Evolutionary conservation across 2,329 filamentous ascomycete genomes (phyloP).

Genomic region (Fusarium cyanostomum): DNA sequence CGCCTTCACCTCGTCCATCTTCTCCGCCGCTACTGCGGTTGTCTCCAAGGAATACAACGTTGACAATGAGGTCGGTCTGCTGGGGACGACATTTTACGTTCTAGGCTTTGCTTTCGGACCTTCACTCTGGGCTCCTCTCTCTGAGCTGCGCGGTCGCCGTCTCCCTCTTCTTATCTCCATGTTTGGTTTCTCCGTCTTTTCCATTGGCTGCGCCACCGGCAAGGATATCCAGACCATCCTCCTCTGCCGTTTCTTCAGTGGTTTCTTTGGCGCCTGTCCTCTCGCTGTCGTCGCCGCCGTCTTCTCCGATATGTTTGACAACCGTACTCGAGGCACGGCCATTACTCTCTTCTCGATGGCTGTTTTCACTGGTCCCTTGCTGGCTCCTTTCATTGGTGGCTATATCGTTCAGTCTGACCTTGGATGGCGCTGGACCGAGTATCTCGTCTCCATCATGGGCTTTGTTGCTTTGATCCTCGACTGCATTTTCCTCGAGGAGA

Average conservation of each 20-base stretch:
- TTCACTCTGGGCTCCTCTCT: constrained; percentile 76
- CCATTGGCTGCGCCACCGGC: constrained; percentile 69
- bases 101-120: constrained; percentile 77
- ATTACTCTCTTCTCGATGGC: constrained; percentile 57
- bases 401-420: constrained; percentile 71
- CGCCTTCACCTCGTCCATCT: constrained; percentile 79
- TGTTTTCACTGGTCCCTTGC: constrained; percentile 72
- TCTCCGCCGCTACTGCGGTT: constrained; percentile 70
- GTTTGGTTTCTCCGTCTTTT: constrained; percentile 76
- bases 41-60: constrained; percentile 70
- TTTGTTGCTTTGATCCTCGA: constrained; percentile 67
- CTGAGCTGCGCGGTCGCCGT: constrained; percentile 74
- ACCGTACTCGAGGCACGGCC: constrained; percentile 64
- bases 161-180: constrained; percentile 68
- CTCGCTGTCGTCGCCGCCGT: constrained; percentile 75
- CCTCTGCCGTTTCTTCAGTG: constrained; percentile 77
- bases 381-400: constrained; percentile 75
- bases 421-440: constrained; percentile 80
- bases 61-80: constrained; percentile 66
- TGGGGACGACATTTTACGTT: constrained; percentile 76
- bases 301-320: constrained; percentile 77
- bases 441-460: constrained; percentile 70
- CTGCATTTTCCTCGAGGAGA: constrained; percentile 72
- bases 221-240: constrained; percentile 76
- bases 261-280: constrained; percentile 76